These are phyloP conservation scores for Rhodotorula paludigena DNA, from an alignment of 768 basidiomycete species.

Conservation along the genomic window DNA sequence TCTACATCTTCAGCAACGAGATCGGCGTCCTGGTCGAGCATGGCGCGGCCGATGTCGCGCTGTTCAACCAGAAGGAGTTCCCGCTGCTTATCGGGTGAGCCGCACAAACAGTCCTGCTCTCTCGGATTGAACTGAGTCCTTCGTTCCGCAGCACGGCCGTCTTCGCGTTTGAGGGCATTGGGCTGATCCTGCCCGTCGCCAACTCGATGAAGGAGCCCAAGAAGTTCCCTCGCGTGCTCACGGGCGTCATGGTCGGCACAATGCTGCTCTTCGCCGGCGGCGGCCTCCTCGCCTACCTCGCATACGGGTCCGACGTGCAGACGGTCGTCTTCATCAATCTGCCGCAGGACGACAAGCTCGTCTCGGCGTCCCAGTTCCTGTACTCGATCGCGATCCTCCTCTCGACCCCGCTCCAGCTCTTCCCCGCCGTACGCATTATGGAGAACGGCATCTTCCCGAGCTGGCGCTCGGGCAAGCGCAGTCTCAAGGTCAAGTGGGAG, in stretches of 20 bases:
- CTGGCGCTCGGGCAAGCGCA: constrained; percentile 67
- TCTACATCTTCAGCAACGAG: constrained; percentile 84
- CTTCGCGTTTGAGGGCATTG: constrained; percentile 97
- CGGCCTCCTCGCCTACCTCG: constrained; percentile 20
- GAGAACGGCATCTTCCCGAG: constrained; percentile 78
- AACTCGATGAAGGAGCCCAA: constrained; percentile 94
- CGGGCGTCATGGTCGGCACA: constrained; percentile 85
- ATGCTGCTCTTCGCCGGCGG: constrained; percentile 46
- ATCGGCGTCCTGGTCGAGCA: constrained; percentile 59
- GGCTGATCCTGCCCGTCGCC: constrained; percentile 93
- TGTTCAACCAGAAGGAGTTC: constrained; percentile 87
- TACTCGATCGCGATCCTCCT: constrained; percentile 77
- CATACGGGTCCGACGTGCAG: constrained; percentile 49
- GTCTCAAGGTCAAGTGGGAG: constrained; percentile 75
- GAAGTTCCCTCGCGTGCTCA: constrained; percentile 82
- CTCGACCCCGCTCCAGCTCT: constrained; percentile 88
- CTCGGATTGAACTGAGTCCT: no score
- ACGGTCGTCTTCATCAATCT: constrained; percentile 94
- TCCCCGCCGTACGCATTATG: constrained; percentile 95
- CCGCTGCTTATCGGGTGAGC: constrained; percentile 83
- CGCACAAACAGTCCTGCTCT: background rate
- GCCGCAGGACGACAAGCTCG: constrained; percentile 72
- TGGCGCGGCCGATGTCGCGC: constrained; percentile 70
- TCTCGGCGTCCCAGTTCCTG: constrained; percentile 64
- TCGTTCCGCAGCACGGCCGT: constrained; percentile 70